Evolutionary conservation across 1,139 yeast genomes (phyloP), one percentile per base, ranked within the genome.

Genomic region (Nakaseomyces bracarensis): DNA sequence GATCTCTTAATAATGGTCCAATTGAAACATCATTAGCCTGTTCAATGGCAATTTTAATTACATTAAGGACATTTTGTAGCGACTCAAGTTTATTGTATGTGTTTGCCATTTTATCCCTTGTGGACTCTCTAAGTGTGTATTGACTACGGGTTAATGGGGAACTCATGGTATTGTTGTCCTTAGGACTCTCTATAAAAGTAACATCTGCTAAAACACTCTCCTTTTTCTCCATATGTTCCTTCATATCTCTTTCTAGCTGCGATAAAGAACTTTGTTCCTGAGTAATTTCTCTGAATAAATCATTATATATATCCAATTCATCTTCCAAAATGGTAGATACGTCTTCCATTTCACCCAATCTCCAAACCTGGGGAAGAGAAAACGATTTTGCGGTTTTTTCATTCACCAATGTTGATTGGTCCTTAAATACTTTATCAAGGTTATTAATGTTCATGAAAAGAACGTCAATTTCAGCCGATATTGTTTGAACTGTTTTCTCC

Each of bases 381-480:
- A 20, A 33, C 5, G 36, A 33, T 11, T 6, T n/a, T n/a, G 36
- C 20, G 4, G 36, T n/a, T 21, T n/a, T 51, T 42, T n/a, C 42
- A 20, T 7, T 14, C 4, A 11, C 15, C 6, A 13, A 41, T 3
- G 56, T 51, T 10, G 58, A 40, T 40, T 72, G 74, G 40, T 68
- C 71, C 9, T 46, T 42, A 14, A 72, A 43, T 40, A 65, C 68
- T 1, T 33, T 41, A 11, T 60, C 59, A 13, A 69, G 40, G 4
- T 55, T 53, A 3, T 38, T 20, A 8, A 64, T 44, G 45, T 72
- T 72, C 39, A 54, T 56, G 6, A 52, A 50, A 20, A 72, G 41
- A 1, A 67, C 61, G n/a, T 51, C 50, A 14, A 72, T 48, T 42
- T 70, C 71, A 4, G 72, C 68, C 3, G 64, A 64, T 1, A 68